These are phyloP conservation scores for Amylocystis lapponica DNA, from an alignment of 768 basidiomycete genomes.

Conservation along the genomic window DNA sequence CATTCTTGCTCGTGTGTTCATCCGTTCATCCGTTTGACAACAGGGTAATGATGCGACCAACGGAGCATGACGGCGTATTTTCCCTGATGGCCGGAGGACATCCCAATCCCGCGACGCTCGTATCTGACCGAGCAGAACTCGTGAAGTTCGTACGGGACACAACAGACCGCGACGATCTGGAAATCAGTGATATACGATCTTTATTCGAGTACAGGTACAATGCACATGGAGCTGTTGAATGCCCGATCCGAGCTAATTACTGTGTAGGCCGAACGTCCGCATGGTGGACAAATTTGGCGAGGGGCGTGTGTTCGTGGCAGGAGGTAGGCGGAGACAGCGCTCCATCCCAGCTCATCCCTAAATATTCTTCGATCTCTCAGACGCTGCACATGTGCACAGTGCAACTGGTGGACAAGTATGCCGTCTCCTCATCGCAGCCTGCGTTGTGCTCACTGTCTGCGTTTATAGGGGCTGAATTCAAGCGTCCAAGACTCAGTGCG, in stretches of 20 bases:
- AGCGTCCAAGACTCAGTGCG: constrained; percentile 23
- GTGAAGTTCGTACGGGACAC: background rate
- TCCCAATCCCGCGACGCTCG: background rate
- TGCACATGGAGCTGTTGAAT: no score
- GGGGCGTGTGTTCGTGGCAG: constrained; percentile 39
- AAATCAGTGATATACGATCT: background rate
- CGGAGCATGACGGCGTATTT: constrained; percentile 1
- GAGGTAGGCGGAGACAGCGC: constrained; percentile 29
- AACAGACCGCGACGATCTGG: constrained; percentile 1
- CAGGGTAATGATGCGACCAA: background rate
- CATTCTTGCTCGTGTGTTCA: background rate
- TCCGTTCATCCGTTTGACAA: no score
- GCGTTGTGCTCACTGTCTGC: background rate
- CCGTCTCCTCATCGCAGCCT: background rate
- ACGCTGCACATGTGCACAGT: constrained; percentile 43
- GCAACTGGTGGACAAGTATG: constrained; percentile 30
- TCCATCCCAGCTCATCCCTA: background rate
- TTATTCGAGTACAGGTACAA: background rate
- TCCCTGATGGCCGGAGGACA: background rate
- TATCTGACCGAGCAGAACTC: constrained; percentile 1
- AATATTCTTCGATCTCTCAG: constrained; percentile 19
- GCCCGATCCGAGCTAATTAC: no score
- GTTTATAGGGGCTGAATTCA: constrained; percentile 21
- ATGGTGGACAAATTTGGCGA: constrained; percentile 38
- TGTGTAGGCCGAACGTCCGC: constrained; percentile 45